phyloP scores from a whole-genome alignment of 129 eudicot species.

The Flaveria robusta region DNA sequence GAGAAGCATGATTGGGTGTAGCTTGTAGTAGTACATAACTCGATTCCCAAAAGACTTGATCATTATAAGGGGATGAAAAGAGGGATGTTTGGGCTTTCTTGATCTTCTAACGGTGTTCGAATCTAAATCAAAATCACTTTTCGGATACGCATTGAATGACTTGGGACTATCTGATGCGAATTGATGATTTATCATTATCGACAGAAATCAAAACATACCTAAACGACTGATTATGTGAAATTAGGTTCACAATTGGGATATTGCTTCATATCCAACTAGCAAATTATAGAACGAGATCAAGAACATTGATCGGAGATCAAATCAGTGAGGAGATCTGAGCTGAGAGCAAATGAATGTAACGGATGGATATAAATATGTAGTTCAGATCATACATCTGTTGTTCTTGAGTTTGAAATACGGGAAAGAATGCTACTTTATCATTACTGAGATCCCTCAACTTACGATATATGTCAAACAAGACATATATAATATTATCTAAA shows the following conservation, averaged over 20 bases:
- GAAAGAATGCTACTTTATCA: no score
- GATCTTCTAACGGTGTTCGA: conserved; percentile 60
- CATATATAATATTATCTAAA: no score
- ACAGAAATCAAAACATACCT: conserved; percentile 36
- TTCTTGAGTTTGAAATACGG: no score
- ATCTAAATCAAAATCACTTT: conserved; percentile 66
- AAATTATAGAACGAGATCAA: conserved; percentile 2
- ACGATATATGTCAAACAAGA: no score
- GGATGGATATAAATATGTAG: no score
- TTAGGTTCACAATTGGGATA: conserved; percentile 22
- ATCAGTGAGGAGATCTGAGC: conserved; percentile 5
- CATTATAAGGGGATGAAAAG: conserved; percentile 52
- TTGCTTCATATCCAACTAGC: conserved; percentile 1
- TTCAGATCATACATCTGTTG: no score
- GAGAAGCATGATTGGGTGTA: conserved; percentile 64
- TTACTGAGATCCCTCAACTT: no score
- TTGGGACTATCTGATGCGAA: conserved; percentile 69
- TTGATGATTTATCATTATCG: conserved; percentile 66
- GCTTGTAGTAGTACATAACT: conserved; percentile 57
- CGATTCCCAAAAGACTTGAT: conserved; percentile 56
- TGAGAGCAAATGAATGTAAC: neutral
- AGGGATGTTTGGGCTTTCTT: conserved; percentile 49
- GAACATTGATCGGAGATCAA: neutral
- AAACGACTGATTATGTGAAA: neutral
- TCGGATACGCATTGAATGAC: conserved; percentile 80